A percentile compares a stretch with the other conserved stretches of the same genome.
Conservation (phyloP, 1,284 basidiomycete species). For the Macrocystidia cucumis region DNA sequence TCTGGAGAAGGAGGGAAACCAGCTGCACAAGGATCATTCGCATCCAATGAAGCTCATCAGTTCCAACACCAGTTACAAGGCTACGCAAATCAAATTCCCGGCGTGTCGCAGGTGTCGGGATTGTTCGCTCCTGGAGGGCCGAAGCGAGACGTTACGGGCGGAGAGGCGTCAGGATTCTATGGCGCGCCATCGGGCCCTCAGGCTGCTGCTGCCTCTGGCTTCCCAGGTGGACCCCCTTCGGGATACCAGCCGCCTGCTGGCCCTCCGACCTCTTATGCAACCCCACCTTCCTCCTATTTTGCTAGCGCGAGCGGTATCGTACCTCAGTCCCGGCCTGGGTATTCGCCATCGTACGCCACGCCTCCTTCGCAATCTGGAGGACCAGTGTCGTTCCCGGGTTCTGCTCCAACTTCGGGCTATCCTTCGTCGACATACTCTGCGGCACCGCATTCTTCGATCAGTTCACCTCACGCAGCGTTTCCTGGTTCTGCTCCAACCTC, state of each 20-base stretch:
- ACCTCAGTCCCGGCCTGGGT: too few relatives aligned
- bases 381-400: constrained; percentile 8
- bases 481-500: too few relatives aligned
- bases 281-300: constrained; percentile 10
- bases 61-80: constrained; percentile 38
- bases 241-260: constrained; percentile 2
- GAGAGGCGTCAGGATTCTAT: constrained; percentile 11
- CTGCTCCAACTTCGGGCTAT: constrained; percentile 18
- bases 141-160: constrained; percentile 15
- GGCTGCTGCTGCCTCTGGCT: constrained; percentile 3
- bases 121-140: constrained; percentile 23
- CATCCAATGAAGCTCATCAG: constrained; percentile 36
- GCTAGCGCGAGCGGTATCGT: constrained; percentile 7
- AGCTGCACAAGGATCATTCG: constrained; percentile 35
- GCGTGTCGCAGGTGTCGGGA: constrained; percentile 35
- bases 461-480: too few relatives aligned
- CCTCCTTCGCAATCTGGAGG: constrained; percentile 13
- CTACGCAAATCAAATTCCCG: constrained; percentile 43
- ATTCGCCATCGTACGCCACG: constrained; percentile 18
- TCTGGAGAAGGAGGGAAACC: constrained; percentile 43
- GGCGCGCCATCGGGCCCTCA: constrained; percentile 6
- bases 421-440: constrained; percentile 17
- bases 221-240: constrained; percentile 2
- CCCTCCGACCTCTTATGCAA: constrained; percentile 12
- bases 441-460: constrained; percentile 10